Evolutionary conservation across 345 rosid species (phyloP).

Genomic region (Populus davidiana): DNA sequence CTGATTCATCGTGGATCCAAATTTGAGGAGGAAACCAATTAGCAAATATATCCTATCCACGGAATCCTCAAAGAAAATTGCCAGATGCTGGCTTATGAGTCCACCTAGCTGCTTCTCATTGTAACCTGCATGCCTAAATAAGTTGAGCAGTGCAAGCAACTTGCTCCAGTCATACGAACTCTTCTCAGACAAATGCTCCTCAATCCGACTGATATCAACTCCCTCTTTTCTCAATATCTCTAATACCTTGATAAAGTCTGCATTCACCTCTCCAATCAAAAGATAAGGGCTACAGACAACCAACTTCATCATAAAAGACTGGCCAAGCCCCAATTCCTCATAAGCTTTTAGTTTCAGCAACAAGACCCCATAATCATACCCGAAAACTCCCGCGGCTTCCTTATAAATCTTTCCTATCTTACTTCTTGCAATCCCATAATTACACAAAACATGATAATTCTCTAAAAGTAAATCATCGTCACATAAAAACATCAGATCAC

Average conservation of each 20-base stretch:
- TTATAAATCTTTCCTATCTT: conserved; percentile 57
- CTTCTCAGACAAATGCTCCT: conserved; percentile 34
- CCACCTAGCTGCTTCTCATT: conserved; percentile 40
- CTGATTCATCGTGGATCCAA: conserved; percentile 46
- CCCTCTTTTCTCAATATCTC: conserved; percentile 44
- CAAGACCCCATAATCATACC: conserved; percentile 47
- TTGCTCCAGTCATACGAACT: conserved; percentile 54
- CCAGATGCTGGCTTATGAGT: conserved; percentile 51
- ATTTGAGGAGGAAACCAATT: conserved; percentile 51
- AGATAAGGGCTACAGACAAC: conserved; percentile 49
- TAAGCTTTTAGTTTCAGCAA: conserved; percentile 47
- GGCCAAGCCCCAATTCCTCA: conserved; percentile 56
- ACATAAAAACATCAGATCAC: conserved; percentile 48
- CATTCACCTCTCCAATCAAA: conserved; percentile 49
- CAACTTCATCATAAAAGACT: conserved; percentile 40
- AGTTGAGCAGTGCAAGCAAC: conserved; percentile 40
- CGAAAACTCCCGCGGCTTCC: conserved; percentile 54
- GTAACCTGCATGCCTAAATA: conserved; percentile 37
- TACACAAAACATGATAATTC: conserved; percentile 61
- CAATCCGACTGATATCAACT: conserved; percentile 48
- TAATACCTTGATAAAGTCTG: conserved; percentile 46
- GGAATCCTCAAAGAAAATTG: conserved; percentile 52
- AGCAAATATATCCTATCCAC: conserved; percentile 41
- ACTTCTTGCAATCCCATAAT: conserved; percentile 53
- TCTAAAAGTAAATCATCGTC: conserved; percentile 59